Conservation (phyloP, 345 rosid genomes). For the Syzygium grande region DNA sequence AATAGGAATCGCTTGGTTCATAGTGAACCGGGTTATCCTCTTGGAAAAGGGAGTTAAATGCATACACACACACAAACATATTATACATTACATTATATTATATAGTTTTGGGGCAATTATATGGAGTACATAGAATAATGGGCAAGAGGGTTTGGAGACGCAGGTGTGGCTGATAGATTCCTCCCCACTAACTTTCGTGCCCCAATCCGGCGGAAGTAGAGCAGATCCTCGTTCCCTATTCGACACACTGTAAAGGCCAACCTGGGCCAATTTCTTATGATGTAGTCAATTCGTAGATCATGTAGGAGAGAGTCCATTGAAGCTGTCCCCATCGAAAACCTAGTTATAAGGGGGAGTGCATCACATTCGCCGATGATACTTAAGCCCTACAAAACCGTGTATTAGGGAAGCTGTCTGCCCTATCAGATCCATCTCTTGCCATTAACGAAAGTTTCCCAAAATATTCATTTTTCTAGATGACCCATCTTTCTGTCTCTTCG, state of each 20-base stretch:
- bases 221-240: neutral
- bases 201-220: neutral
- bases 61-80: neutral
- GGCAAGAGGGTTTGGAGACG: neutral
- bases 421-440: neutral
- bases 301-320: neutral
- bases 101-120: neutral
- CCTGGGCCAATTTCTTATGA: neutral
- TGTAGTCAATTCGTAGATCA: neutral
- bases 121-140: neutral
- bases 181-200: neutral
- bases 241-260: neutral
- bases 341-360: conserved; percentile 1
- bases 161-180: neutral
- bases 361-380: conserved; percentile 3
- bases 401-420: conserved; percentile 25
- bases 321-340: conserved; percentile 3
- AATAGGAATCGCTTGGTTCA: neutral
- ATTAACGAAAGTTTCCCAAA: neutral
- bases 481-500: neutral
- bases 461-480: neutral
- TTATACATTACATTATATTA: neutral
- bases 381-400: conserved; percentile 11
- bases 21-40: neutral
- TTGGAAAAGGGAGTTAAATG: neutral